These are phyloP conservation scores for Phytophthora podocarpi DNA, from an alignment of 352 stramenopile species.

Conservation along the genomic window DNA sequence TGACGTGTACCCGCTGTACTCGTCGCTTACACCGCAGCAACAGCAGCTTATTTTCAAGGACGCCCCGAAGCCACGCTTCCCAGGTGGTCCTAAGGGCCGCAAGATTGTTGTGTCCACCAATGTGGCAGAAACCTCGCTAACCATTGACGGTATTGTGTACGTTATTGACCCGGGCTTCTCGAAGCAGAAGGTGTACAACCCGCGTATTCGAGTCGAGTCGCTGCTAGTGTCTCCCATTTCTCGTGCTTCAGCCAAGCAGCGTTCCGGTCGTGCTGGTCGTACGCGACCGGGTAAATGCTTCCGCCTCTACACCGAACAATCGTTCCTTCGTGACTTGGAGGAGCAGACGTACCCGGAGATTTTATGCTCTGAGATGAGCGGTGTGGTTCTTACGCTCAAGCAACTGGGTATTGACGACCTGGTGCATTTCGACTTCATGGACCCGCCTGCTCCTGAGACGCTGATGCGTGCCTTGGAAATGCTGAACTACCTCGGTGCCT, in stretches of 20 bases:
- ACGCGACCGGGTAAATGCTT: constrained; percentile 95
- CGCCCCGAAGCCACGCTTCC: constrained; percentile 91
- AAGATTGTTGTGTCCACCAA: constrained; percentile 99
- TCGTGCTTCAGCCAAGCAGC: constrained; percentile 93
- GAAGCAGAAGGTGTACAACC: constrained; percentile 99
- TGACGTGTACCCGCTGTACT: constrained; percentile 97
- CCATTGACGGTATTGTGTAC: constrained; percentile 99
- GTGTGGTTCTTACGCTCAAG: constrained; percentile 97
- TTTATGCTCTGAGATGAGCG: constrained; percentile 95
- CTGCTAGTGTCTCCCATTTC: constrained; percentile 98
- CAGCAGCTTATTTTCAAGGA: constrained; percentile 99
- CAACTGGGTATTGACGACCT: constrained; percentile 99
- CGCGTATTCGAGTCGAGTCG: constrained; percentile 98
- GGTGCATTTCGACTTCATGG: constrained; percentile 99
- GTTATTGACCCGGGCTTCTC: constrained; percentile 99
- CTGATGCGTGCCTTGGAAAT: constrained; percentile 98
- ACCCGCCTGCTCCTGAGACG: constrained; percentile 98
- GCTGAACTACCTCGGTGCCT: constrained; percentile 97
- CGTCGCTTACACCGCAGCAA: constrained; percentile 97
- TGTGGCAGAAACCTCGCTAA: constrained; percentile 99
- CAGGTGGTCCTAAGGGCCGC: constrained; percentile 86
- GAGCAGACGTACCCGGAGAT: constrained; percentile 99
- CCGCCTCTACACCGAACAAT: constrained; percentile 98
- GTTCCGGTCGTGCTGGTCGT: constrained; percentile 92
- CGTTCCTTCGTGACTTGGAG: constrained; percentile 97